Conservation (phyloP, 148 eudicot species). For the Chenopodium album region DNA sequence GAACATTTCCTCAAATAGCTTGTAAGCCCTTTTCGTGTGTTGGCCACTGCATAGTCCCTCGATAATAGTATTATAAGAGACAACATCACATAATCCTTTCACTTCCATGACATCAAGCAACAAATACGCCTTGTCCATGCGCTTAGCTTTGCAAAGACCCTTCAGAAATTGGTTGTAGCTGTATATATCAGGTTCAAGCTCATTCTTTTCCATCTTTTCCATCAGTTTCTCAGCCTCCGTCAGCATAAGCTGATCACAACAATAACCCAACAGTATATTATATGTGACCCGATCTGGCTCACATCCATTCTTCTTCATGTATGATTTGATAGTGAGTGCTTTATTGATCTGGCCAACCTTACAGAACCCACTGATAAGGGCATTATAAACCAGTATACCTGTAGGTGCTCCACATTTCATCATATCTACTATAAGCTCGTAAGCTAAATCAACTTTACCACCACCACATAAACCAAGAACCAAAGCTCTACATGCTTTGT, state of each 20-base stretch:
- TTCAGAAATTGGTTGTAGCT: conserved; percentile 90
- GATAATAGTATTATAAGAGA: conserved; percentile 83
- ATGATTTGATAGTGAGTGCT: conserved; percentile 64
- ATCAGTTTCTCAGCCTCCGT: conserved; percentile 79
- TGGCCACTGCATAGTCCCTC: conserved; percentile 53
- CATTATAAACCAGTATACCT: conserved; percentile 56
- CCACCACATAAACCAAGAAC: conserved; percentile 73
- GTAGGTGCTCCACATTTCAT: conserved; percentile 56
- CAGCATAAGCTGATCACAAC: conserved; percentile 72
- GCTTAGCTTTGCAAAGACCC: conserved; percentile 87
- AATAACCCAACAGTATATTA: conserved; percentile 75
- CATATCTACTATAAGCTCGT: conserved; percentile 67
- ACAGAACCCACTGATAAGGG: conserved; percentile 84
- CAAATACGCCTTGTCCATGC: conserved; percentile 72
- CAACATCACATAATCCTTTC: conserved; percentile 71
- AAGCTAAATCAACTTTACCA: conserved; percentile 92
- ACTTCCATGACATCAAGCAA: conserved; percentile 72
- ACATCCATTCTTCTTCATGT: conserved; percentile 77
- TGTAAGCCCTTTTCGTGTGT: conserved; percentile 51
- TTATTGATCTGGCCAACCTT: conserved; percentile 66
- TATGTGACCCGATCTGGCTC: conserved; percentile 80
- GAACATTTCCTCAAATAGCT: conserved; percentile 75
- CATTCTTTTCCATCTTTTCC: conserved; percentile 60
- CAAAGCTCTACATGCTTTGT: conserved; percentile 75
- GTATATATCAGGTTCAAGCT: conserved; percentile 60